Evolutionary conservation across 1,284 basidiomycete species (phyloP), one percentile per base, ranked within the genome.

Genomic region (Amylostereum chailletii): DNA sequence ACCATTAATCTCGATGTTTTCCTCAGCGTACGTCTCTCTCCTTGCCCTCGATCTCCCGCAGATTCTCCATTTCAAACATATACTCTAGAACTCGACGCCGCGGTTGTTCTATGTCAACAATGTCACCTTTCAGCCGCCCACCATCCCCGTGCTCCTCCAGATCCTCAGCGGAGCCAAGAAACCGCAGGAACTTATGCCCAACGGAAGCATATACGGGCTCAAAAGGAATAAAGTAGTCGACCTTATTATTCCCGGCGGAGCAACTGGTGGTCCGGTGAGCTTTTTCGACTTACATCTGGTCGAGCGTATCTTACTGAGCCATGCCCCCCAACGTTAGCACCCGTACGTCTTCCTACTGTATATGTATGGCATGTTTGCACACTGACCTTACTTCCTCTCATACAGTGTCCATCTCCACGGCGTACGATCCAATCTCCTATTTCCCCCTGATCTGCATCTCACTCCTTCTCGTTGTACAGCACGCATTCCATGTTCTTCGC

Each of bases 381-480:
- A 19, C 30, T 47, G 31, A 47, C 26, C 36, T 8, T 37, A 5
- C 8, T n/a, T n/a, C 39, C 9, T 42, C 3, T 49, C 64, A 51
- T 69, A 71, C 48, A 69, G 69, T 3, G 56, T 70, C 50, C 70
- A 71, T 57, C 51, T 71, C 49, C 69, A 71, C 53, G 70, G 69
- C 0, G 66, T 68, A 51, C 45, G 62, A 48, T 26, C 27, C 3
- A 2, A 3, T 7, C 37, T 29, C 11, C 3, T 44, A 11, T 32
- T 45, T 8, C 11, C 6, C 10, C 39, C 49, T 27, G 11, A 26
- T 34, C 9, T 34, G 34, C 11, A 51, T 51, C 48, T 36, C 29
- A 43, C 45, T 50, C 37, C 42, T 48, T n/a, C 32, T 38, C n/a
- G 9, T 26, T 11, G 9, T 33, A n/a, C 41, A 58, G 59, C 70